A percentile compares a stretch with the other conserved stretches of the same genome.
Conservation (phyloP, 2,329 filamentous ascomycete genomes). For the Penicillium sp. region DNA sequence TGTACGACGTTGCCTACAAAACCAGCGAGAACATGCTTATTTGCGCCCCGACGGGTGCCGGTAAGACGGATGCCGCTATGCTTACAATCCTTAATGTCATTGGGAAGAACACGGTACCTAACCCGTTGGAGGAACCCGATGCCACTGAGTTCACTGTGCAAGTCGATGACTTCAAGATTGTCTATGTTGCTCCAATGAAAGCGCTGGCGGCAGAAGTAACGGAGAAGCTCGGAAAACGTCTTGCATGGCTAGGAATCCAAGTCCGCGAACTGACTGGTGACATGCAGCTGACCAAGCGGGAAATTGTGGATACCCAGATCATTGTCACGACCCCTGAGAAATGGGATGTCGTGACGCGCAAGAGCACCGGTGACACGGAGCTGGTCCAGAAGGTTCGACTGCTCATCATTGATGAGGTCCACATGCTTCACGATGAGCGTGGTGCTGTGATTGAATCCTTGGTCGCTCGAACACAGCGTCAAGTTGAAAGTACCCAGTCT, state of each 20-base stretch:
- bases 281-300: constrained; percentile 96
- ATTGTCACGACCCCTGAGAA: constrained; percentile 99
- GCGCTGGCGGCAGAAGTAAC: constrained; percentile 94
- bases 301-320: constrained; percentile 93
- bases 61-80: constrained; percentile 99
- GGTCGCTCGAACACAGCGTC: constrained; percentile 87
- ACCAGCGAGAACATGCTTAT: constrained; percentile 99
- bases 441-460: constrained; percentile 94
- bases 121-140: constrained; percentile 67
- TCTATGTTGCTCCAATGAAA: constrained; percentile 99
- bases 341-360: constrained; percentile 97
- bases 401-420: constrained; percentile 96
- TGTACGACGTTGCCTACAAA: constrained; percentile 91
- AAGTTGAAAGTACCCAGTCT: constrained; percentile 97
- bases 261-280: constrained; percentile 94
- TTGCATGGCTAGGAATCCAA: constrained; percentile 89
- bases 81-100: constrained; percentile 88
- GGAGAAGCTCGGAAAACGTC: constrained; percentile 82
- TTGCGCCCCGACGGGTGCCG: constrained; percentile 93
- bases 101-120: constrained; percentile 76
- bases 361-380: constrained; percentile 95
- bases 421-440: constrained; percentile 98
- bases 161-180: constrained; percentile 89
- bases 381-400: constrained; percentile 94
- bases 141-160: constrained; percentile 78